A percentile compares a stretch with the other conserved stretches of the same genome.
Evolutionary conservation across 441 rosid species (phyloP).

Genomic region (Adansonia gregorii): DNA sequence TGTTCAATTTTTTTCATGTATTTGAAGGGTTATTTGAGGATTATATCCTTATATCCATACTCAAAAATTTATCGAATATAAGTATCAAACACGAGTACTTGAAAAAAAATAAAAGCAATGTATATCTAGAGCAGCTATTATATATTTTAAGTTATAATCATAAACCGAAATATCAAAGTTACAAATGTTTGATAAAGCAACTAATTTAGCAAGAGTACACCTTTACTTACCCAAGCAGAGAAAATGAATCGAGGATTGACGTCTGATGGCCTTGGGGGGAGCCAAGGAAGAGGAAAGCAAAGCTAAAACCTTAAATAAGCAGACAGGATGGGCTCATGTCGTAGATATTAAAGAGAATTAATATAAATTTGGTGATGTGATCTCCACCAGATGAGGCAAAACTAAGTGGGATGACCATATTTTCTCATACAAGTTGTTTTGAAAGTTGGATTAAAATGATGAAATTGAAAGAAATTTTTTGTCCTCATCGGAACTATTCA

Average conservation of each 20-base stretch:
- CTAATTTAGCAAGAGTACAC: not conserved
- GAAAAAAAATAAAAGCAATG: no score
- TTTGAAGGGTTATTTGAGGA: no score
- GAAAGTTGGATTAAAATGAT: conserved; percentile 24
- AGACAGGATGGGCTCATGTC: conserved; percentile 17
- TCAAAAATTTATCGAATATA: no score
- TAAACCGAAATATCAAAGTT: not conserved
- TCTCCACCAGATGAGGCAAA: conserved; percentile 34
- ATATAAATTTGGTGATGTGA: conserved; percentile 26
- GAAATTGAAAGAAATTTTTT: conserved; percentile 25
- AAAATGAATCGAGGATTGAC: not conserved
- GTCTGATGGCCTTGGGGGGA: not conserved
- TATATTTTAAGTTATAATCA: not conserved
- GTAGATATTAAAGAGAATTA: not conserved
- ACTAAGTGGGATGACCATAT: conserved; percentile 32
- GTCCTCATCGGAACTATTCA: conserved; percentile 26
- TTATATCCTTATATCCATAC: no score
- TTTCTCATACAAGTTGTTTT: conserved; percentile 6
- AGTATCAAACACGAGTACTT: no score
- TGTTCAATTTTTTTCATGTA: no score
- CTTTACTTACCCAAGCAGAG: conserved; percentile 14
- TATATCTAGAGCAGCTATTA: not conserved
- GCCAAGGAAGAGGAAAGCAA: conserved; percentile 1
- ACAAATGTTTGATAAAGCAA: not conserved
- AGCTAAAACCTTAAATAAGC: conserved; percentile 4